Percentiles rank a stretch among this genome's conserved stretches.
Conservation (phyloP, 495 filamentous ascomycete genomes). For the Chaetomium fimeti region DNA sequence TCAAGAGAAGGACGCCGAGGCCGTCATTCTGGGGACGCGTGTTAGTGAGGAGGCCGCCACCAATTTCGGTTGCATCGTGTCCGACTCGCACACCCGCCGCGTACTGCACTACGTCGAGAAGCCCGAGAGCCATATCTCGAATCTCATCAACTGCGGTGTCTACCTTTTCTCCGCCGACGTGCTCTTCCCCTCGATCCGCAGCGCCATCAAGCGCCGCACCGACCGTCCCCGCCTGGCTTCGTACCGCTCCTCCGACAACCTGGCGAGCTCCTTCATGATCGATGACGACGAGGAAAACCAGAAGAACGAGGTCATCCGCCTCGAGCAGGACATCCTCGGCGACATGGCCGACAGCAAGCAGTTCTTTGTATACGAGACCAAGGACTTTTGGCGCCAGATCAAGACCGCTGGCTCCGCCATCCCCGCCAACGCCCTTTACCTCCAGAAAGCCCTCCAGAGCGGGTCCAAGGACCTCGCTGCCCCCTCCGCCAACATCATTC, state of each 20-base stretch:
- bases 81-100: constrained; percentile 88
- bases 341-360: constrained; percentile 96
- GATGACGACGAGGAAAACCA: constrained; percentile 72
- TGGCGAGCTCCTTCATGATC: constrained; percentile 74
- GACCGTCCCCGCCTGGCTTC: constrained; percentile 90
- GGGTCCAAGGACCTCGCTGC: constrained; percentile 77
- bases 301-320: constrained; percentile 83
- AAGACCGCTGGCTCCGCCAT: constrained; percentile 98
- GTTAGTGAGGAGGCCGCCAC: constrained; percentile 88
- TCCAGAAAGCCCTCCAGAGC: constrained; percentile 88
- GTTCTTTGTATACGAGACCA: constrained; percentile 98
- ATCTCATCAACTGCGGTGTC: constrained; percentile 98
- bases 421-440: constrained; percentile 94
- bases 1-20: constrained; percentile 94
- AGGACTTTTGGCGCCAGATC: constrained; percentile 99
- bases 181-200: constrained; percentile 95
- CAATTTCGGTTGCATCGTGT: constrained; percentile 98
- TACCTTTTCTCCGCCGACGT: constrained; percentile 94
- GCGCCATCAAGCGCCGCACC: constrained; percentile 91
- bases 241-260: constrained; percentile 92
- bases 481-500: constrained; percentile 85
- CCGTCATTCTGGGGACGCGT: constrained; percentile 91
- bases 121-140: constrained; percentile 96
- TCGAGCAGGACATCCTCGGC: constrained; percentile 96
- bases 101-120: constrained; percentile 99